A percentile compares a stretch with the other conserved stretches of the same genome.
phyloP scores from a whole-genome alignment of 2,329 filamentous ascomycete species.

The Alternaria brassicae region DNA sequence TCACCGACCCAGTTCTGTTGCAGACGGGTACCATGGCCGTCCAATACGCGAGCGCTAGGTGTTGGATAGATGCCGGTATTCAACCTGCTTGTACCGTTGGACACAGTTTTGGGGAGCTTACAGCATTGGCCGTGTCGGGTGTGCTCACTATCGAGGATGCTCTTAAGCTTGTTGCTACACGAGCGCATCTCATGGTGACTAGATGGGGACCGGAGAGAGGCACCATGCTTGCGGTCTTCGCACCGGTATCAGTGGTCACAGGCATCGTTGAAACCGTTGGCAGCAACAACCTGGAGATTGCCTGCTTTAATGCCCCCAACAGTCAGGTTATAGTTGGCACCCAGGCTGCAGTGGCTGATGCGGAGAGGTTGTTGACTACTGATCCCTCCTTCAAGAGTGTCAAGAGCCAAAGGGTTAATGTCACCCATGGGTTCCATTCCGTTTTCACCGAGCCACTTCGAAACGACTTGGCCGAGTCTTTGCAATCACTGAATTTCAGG shows the following conservation, averaged over 20 bases:
- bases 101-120: slow-evolving; percentile 50
- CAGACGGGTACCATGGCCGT: slow-evolving; percentile 26
- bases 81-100: slow-evolving; percentile 18
- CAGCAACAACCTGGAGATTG: slow-evolving; percentile 42
- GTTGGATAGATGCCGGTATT: slow-evolving; percentile 28
- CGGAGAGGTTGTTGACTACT: slow-evolving; percentile 16
- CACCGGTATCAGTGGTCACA: slow-evolving; percentile 6
- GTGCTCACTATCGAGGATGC: slow-evolving; percentile 37
- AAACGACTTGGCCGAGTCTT: slow-evolving; percentile 15
- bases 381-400: slow-evolving; percentile 3
- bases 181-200: slow-evolving; percentile 40
- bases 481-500: slow-evolving; percentile 3
- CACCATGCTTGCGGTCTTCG: slow-evolving; percentile 30
- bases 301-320: slow-evolving; percentile 51
- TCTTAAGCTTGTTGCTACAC: slow-evolving; percentile 44
- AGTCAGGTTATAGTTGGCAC: slow-evolving; percentile 53
- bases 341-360: slow-evolving; percentile 20
- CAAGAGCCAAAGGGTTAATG: slow-evolving; percentile 31
- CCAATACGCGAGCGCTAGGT: slow-evolving; percentile 30
- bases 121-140: slow-evolving; percentile 46
- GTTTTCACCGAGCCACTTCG: slow-evolving; percentile 38
- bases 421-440: slow-evolving; percentile 43
- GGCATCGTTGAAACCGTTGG: slow-evolving; percentile 6
- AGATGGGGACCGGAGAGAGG: slow-evolving; percentile 31
- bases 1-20: slow-evolving; percentile 16